phyloP scores from a whole-genome alignment of 371 early-diverging fungal species.

The Circinella umbellata region DNA sequence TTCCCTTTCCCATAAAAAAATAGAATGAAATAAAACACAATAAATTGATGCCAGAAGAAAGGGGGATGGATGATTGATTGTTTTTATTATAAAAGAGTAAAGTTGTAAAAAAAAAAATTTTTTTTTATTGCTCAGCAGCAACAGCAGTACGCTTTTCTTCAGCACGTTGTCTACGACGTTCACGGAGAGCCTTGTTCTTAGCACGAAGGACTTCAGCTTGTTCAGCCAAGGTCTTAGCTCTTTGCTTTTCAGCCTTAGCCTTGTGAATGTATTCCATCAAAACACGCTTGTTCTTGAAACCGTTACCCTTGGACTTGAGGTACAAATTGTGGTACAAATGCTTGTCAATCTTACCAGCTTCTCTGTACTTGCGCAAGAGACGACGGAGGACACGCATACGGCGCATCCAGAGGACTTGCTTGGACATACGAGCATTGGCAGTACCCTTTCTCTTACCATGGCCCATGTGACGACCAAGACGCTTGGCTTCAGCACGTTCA shows the following conservation, averaged over 20 bases:
- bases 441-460: slow-evolving; percentile 99
- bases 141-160: slow-evolving; percentile 72
- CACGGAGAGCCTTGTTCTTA: slow-evolving; percentile 96
- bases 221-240: slow-evolving; percentile 94
- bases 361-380: slow-evolving; percentile 98
- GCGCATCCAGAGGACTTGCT: slow-evolving; percentile 98
- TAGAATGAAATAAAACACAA: no score
- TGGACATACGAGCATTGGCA: slow-evolving; percentile 99
- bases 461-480: slow-evolving; percentile 99
- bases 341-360: slow-evolving; percentile 97
- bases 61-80: no score
- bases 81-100: no score
- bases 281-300: slow-evolving; percentile 99
- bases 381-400: slow-evolving; percentile 99
- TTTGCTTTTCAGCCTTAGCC: slow-evolving; percentile 99
- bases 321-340: slow-evolving; percentile 98
- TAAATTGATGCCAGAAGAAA: no score
- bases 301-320: slow-evolving; percentile 99
- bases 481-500: slow-evolving; percentile 93
- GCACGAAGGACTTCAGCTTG: slow-evolving; percentile 99
- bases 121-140: slow-evolving; percentile 21
- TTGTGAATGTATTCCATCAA: slow-evolving; percentile 99
- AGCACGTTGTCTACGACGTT: slow-evolving; percentile 87
- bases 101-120: no score
- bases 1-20: no score